Percentiles rank a stretch among this genome's conserved stretches.
These are phyloP conservation scores for Cytidiella melzeri DNA, from an alignment of 768 basidiomycete species.

Conservation along the genomic window DNA sequence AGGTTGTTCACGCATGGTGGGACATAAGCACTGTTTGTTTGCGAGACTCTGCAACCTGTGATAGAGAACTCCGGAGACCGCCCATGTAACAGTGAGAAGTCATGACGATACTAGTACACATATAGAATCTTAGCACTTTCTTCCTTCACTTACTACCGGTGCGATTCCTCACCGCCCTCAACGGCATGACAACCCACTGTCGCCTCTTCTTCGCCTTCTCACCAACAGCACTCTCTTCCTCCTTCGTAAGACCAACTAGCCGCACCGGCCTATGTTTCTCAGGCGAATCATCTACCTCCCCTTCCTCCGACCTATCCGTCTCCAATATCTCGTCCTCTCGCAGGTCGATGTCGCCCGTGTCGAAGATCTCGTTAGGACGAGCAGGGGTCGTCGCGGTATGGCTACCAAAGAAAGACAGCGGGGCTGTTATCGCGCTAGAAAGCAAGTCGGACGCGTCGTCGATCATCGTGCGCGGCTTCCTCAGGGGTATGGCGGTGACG, in stretches of 20 bases:
- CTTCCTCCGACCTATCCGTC: slow-evolving; percentile 72
- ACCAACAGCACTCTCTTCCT: slow-evolving; percentile 28
- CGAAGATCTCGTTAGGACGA: slow-evolving; percentile 63
- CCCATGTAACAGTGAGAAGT: no score
- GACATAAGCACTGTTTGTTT: no score
- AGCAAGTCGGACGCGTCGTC: slow-evolving; percentile 68
- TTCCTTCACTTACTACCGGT: slow-evolving; percentile 11
- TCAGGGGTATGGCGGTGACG: slow-evolving; percentile 58
- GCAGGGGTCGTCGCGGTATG: slow-evolving; percentile 18
- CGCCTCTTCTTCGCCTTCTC: slow-evolving; percentile 34
- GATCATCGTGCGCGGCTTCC: slow-evolving; percentile 61
- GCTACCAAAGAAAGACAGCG: slow-evolving; percentile 48
- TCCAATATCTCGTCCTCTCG: slow-evolving; percentile 75
- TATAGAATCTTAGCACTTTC: no score
- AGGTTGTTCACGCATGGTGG: no score
- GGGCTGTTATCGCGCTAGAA: slow-evolving; percentile 51
- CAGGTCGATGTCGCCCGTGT: slow-evolving; percentile 58
- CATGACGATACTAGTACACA: no score
- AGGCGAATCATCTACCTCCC: slow-evolving; percentile 69
- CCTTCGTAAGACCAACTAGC: slow-evolving; percentile 39
- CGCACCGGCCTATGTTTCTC: slow-evolving; percentile 50
- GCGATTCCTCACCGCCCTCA: slow-evolving; percentile 30
- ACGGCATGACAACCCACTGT: slow-evolving; percentile 42
- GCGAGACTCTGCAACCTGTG: no score
- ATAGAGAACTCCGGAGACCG: no score